Evolutionary conservation across 768 basidiomycete species (phyloP).

Genomic region (Rubroboletus satanas): DNA sequence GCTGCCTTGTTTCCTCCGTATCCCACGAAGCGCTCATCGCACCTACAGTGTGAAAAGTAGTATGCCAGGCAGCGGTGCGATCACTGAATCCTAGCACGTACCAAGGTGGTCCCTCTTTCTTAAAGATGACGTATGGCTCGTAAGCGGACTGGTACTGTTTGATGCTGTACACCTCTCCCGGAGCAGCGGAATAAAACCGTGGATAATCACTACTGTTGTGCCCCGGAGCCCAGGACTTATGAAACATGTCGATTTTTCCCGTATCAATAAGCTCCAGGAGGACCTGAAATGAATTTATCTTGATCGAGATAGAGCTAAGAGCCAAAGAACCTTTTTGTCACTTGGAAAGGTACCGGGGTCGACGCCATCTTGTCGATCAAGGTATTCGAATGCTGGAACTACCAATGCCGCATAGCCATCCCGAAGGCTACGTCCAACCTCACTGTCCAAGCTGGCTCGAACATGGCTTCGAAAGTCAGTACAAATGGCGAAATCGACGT

Average conservation of each 20-base stretch:
- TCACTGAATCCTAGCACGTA: conserved; percentile 27
- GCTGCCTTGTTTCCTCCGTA: conserved; percentile 94
- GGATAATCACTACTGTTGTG: conserved; percentile 81
- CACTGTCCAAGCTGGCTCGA: conserved; percentile 35
- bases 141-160: conserved; percentile 77
- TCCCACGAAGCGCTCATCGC: conserved; percentile 86
- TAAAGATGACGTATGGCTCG: conserved; percentile 85
- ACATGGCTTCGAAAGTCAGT: conserved; percentile 71
- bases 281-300: conserved; percentile 30
- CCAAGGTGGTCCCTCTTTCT: conserved; percentile 74
- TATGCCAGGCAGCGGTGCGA: not conserved
- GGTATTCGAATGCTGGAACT: conserved; percentile 82
- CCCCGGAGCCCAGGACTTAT: conserved; percentile 70
- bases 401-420: conserved; percentile 70
- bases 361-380: conserved; percentile 58
- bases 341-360: conserved; percentile 59
- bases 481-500: conserved; percentile 83
- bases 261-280: conserved; percentile 57
- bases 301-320: not conserved
- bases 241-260: conserved; percentile 68
- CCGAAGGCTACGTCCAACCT: conserved; percentile 41
- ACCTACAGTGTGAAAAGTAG: conserved; percentile 46
- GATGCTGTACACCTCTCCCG: conserved; percentile 72
- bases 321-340: conserved; percentile 53
- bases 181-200: conserved; percentile 55